Conservation (phyloP, 1,139 yeast genomes). For the Nakaseomyces uthaithaninus region DNA sequence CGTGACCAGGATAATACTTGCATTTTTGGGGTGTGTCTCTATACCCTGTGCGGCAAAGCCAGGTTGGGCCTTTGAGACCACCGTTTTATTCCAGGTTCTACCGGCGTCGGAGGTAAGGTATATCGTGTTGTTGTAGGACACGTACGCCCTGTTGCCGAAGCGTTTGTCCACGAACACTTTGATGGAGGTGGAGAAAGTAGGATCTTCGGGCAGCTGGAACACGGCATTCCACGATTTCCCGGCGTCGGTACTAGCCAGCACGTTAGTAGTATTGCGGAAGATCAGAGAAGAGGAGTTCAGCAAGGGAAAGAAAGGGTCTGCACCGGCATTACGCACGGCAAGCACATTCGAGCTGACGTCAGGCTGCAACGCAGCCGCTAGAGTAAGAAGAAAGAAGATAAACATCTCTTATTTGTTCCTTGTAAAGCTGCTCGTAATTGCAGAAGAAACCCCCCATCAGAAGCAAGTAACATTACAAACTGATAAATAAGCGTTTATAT, state of each 20-base stretch:
- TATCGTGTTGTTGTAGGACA: neutral
- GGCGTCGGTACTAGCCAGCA: neutral
- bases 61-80: neutral
- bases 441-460: too few relatives aligned
- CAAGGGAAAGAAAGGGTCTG: too few relatives aligned
- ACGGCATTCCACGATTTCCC: neutral
- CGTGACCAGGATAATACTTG: neutral
- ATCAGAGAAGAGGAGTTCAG: conserved; percentile 1
- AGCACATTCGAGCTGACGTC: too few relatives aligned
- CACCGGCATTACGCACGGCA: too few relatives aligned
- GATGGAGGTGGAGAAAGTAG: neutral
- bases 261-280: neutral
- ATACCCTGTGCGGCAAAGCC: neutral
- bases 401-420: too few relatives aligned
- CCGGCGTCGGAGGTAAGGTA: neutral
- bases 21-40: neutral
- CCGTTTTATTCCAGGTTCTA: neutral
- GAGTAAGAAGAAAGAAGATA: too few relatives aligned
- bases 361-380: too few relatives aligned
- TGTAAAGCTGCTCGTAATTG: too few relatives aligned
- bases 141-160: neutral
- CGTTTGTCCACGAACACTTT: neutral
- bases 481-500: too few relatives aligned
- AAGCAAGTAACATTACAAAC: too few relatives aligned
- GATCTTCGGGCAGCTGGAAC: neutral